A percentile compares a stretch with the other conserved stretches of the same genome.
These are phyloP conservation scores for Phytomonas serpens DNA, from an alignment of 208 protist species.

Conservation along the genomic window DNA sequence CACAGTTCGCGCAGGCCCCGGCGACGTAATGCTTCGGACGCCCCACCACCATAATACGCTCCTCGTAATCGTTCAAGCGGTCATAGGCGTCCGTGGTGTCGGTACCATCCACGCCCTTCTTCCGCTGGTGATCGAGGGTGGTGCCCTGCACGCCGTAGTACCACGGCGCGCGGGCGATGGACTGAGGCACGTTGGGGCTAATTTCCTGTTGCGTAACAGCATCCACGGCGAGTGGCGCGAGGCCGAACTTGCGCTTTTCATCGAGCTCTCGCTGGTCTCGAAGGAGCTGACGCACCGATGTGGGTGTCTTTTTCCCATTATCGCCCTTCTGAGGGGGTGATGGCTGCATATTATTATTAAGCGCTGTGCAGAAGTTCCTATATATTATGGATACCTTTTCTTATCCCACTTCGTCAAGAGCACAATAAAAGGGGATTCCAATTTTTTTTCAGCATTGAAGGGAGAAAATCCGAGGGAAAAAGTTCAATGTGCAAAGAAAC, in stretches of 20 bases:
- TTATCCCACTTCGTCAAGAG: background rate
- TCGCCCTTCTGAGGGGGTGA: conserved; percentile 11
- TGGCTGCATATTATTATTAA: conserved; percentile 2
- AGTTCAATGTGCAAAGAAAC: background rate
- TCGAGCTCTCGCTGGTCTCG: conserved; percentile 75
- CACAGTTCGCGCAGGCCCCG: conserved; percentile 98
- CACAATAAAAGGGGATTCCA: background rate
- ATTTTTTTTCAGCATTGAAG: background rate
- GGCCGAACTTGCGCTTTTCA: conserved; percentile 79
- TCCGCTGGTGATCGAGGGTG: conserved; percentile 89
- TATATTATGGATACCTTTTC: background rate
- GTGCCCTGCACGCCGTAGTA: conserved; percentile 80
- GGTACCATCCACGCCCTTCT: conserved; percentile 11
- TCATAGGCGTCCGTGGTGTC: conserved; percentile 7
- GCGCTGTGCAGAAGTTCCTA: background rate
- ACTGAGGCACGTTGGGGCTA: conserved; percentile 98
- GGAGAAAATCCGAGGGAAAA: background rate
- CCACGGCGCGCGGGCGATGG: conserved; percentile 96
- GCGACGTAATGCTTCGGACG: conserved; percentile 87
- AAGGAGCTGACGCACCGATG: conserved; percentile 59
- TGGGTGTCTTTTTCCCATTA: conserved; percentile 2
- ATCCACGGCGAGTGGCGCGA: conserved; percentile 78
- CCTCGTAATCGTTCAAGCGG: conserved; percentile 21
- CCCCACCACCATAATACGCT: conserved; percentile 38
- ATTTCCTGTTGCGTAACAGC: conserved; percentile 74